Percentiles rank a stretch among this genome's conserved stretches.
phyloP scores from a whole-genome alignment of 345 rosid genomes.

The Citrus maxima region DNA sequence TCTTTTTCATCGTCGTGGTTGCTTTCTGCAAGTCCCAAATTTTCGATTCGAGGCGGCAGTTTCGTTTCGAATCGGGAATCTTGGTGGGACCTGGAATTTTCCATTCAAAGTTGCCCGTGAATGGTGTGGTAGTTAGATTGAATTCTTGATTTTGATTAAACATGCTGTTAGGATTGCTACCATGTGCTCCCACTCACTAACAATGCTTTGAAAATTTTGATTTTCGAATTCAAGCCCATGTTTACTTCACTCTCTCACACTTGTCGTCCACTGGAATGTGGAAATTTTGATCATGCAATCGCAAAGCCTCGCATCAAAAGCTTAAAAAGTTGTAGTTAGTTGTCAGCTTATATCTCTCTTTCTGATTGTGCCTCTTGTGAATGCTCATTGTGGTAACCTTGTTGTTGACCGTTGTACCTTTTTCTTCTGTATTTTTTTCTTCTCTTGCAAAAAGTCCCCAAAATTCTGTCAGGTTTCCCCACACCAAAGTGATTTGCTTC shows the following conservation, averaged over 20 bases:
- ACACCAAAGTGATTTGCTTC: neutral
- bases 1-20: neutral
- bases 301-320: neutral
- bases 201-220: constrained; percentile 6
- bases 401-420: neutral
- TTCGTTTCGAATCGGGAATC: constrained; percentile 17
- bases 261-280: neutral
- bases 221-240: constrained; percentile 11
- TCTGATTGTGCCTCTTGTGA: neutral
- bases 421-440: neutral
- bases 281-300: constrained; percentile 1
- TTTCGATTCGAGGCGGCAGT: constrained; percentile 7
- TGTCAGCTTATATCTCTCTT: neutral
- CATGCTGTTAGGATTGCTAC: constrained; percentile 15
- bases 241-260: constrained; percentile 19
- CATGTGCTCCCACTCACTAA: constrained; percentile 28
- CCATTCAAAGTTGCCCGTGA: constrained; percentile 13
- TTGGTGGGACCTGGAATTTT: constrained; percentile 19
- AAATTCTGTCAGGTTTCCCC: neutral
- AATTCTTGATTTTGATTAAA: constrained; percentile 9
- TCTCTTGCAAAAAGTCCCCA: neutral
- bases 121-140: constrained; percentile 25
- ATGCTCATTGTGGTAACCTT: neutral
- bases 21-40: neutral
- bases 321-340: neutral